A percentile compares a stretch with the other conserved stretches of the same genome.
Evolutionary conservation across 2,329 filamentous ascomycete genomes (phyloP).

Genomic region (Ambrosiella beaveri): DNA sequence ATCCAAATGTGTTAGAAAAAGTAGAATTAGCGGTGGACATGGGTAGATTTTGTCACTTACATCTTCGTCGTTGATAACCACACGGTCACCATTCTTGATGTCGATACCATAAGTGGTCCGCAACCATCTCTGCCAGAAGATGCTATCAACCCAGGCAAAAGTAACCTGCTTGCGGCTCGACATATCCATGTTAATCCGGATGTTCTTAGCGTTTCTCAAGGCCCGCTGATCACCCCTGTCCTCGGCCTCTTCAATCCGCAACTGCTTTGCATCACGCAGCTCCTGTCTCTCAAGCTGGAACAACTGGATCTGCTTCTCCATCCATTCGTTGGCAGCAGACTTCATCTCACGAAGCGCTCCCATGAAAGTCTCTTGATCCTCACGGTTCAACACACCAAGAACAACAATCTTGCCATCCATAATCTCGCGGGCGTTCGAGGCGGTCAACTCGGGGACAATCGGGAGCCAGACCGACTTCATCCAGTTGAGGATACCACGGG

Average conservation of each 20-base stretch:
- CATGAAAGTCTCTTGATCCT: slow-evolving; percentile 62
- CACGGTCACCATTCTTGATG: slow-evolving; percentile 69
- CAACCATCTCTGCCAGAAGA: slow-evolving; percentile 96
- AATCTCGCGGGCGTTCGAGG: slow-evolving; percentile 79
- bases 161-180: slow-evolving; percentile 73
- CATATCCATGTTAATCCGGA: slow-evolving; percentile 79
- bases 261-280: slow-evolving; percentile 80
- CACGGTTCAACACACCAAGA: slow-evolving; percentile 68
- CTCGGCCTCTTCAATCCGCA: slow-evolving; percentile 90
- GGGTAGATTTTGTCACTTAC: slow-evolving; percentile 38
- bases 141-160: slow-evolving; percentile 93
- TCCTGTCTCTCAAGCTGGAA: slow-evolving; percentile 91
- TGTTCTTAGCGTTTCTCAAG: slow-evolving; percentile 71
- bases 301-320: slow-evolving; percentile 82
- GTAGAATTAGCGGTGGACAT: background rate
- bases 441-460: slow-evolving; percentile 83
- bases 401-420: slow-evolving; percentile 95
- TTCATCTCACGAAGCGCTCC: slow-evolving; percentile 78
- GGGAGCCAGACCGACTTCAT: slow-evolving; percentile 95
- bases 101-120: slow-evolving; percentile 88
- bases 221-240: slow-evolving; percentile 83
- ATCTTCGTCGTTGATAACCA: slow-evolving; percentile 94
- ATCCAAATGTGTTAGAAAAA: slow-evolving; percentile 20
- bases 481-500: slow-evolving; percentile 62
- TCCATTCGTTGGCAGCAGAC: slow-evolving; percentile 90